phyloP scores from a whole-genome alignment of 352 stramenopile genomes.

The Blastocystis sp. region DNA sequence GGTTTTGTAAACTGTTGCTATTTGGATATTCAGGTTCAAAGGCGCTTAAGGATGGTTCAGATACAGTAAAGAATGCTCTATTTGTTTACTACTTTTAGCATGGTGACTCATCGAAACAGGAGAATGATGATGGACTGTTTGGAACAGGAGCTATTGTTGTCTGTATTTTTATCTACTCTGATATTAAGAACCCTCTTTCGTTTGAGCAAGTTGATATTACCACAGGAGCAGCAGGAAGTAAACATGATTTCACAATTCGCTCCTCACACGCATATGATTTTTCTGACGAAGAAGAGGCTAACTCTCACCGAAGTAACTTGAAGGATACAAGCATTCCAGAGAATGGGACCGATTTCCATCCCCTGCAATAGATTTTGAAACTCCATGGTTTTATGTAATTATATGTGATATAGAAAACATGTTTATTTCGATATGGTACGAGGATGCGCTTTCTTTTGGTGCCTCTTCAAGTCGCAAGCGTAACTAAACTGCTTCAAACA shows the following conservation, averaged over 20 bases:
- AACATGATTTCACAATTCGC: conserved; percentile 24
- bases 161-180: background rate
- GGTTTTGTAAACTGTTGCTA: background rate
- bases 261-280: conserved; percentile 56
- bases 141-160: background rate
- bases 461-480: conserved; percentile 37
- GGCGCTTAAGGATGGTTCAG: background rate
- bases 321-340: background rate
- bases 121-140: background rate
- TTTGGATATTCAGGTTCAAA: background rate
- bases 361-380: background rate
- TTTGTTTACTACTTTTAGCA: background rate
- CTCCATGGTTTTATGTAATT: background rate
- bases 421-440: background rate
- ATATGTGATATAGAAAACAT: background rate
- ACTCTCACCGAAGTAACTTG: background rate
- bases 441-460: conserved; percentile 14
- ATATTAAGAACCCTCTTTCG: background rate
- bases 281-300: conserved; percentile 29
- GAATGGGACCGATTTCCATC: background rate
- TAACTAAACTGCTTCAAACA: conserved; percentile 45
- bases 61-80: background rate
- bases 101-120: background rate
- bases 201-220: background rate
- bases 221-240: background rate